phyloP scores from a whole-genome alignment of 257 asterid species.

The Knoxia roxburghii region DNA sequence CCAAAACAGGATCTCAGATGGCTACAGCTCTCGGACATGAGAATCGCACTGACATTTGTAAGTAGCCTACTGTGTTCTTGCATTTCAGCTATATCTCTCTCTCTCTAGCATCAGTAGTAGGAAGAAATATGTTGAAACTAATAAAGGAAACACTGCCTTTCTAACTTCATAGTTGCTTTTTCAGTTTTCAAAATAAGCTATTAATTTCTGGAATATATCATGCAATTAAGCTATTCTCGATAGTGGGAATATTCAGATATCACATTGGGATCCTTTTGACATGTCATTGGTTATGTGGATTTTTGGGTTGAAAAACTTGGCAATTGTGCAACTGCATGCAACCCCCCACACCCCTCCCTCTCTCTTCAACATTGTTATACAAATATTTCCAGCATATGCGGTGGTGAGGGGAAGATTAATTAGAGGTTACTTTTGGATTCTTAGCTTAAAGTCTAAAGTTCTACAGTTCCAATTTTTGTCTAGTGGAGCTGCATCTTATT shows the following conservation, averaged over 20 bases:
- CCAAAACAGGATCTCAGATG: conserved; percentile 40
- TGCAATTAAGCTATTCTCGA: too few relatives aligned
- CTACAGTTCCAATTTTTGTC: background rate
- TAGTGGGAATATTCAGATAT: too few relatives aligned
- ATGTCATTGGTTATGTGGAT: too few relatives aligned
- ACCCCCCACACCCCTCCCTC: too few relatives aligned
- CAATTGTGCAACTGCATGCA: too few relatives aligned
- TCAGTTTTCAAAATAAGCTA: too few relatives aligned
- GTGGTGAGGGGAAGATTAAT: background rate
- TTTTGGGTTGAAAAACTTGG: too few relatives aligned
- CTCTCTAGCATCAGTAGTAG: background rate
- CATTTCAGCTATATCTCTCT: background rate
- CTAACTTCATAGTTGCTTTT: too few relatives aligned
- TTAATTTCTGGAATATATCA: too few relatives aligned
- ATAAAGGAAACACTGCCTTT: background rate
- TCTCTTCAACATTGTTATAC: too few relatives aligned
- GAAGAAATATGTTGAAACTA: background rate
- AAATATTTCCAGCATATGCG: too few relatives aligned
- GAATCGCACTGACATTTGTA: conserved; percentile 85
- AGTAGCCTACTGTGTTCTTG: conserved; percentile 23
- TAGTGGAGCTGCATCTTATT: background rate
- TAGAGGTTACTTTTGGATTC: background rate
- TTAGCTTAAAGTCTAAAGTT: background rate
- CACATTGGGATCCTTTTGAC: too few relatives aligned
- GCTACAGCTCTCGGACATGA: conserved; percentile 70